A percentile compares a stretch with the other conserved stretches of the same genome.
phyloP scores from a whole-genome alignment of 2,329 filamentous ascomycete genomes.

The Aspergillus luchuensis region DNA sequence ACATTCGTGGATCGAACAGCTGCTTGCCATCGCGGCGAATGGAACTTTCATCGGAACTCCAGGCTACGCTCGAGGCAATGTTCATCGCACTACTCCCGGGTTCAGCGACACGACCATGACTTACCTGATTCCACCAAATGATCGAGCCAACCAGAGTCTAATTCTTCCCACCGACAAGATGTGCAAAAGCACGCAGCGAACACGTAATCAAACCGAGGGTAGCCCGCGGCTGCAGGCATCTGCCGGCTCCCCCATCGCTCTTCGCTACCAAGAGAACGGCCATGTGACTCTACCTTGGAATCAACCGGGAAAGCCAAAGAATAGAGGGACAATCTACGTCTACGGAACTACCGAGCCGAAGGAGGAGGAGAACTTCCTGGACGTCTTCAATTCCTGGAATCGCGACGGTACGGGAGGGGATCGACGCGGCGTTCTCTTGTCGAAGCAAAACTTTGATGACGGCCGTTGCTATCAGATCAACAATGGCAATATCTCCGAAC shows the following conservation, averaged over 20 bases:
- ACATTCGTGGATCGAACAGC: constrained; percentile 83
- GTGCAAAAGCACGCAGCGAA: constrained; percentile 66
- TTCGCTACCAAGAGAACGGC: constrained; percentile 74
- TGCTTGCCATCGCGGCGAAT: constrained; percentile 69
- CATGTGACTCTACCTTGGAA: constrained; percentile 66
- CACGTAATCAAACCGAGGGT: constrained; percentile 57
- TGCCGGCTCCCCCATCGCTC: constrained; percentile 65
- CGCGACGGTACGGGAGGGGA: constrained; percentile 78
- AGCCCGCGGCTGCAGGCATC: constrained; percentile 64
- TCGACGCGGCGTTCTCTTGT: constrained; percentile 72
- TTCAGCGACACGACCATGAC: constrained; percentile 63
- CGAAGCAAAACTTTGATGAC: constrained; percentile 82
- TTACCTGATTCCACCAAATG: constrained; percentile 63
- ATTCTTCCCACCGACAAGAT: constrained; percentile 58
- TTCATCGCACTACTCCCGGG: constrained; percentile 57
- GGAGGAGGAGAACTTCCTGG: constrained; percentile 59
- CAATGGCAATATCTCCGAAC: constrained; percentile 55
- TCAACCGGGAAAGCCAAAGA: constrained; percentile 61
- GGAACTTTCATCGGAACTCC: constrained; percentile 70
- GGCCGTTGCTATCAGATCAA: constrained; percentile 85
- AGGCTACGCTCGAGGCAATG: constrained; percentile 75
- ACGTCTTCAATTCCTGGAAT: constrained; percentile 77
- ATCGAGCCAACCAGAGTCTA: constrained; percentile 50
- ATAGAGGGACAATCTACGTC: constrained; percentile 72
- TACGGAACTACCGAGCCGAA: constrained; percentile 69